Base-by-base conservation (phyloP, 2,329 filamentous ascomycete species). In the Fusarium aywerte region DNA sequence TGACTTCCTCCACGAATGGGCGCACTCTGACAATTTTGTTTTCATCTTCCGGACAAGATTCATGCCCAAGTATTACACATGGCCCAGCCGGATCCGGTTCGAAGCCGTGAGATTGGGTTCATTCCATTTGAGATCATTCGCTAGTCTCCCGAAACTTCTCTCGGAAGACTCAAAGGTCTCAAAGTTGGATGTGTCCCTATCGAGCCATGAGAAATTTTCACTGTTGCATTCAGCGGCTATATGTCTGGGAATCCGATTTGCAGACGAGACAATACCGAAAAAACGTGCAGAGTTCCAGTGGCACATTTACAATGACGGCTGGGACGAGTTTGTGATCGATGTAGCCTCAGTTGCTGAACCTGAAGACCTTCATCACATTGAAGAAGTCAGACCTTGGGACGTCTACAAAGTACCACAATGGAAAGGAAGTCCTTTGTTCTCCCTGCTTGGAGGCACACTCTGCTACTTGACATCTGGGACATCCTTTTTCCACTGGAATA, bases 191-290 rank as follows among this genome's bases (percentile, higher is more conserved):
- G 65, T 75, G 1, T 9, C 11, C 0, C 21, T 53, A 0, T 76
- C 74, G 7, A 75, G 20, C 0, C 29, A 25, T 1, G 58, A 68
- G 2, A 50, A 57, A 0, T 0, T 74, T 2, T 76, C 74, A 0
- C 49, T 76, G 0, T 11, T 76, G 3, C 74, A 76, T 15, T 75
- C 74, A 0, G 50, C 21, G 1, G 74, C 72, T 1, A 12, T 76
- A 12, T 61, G 60, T 0, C 11, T 75, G 8, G 33, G 72, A 1
- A 69, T 67, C 3, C 60, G 69, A 1, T 69, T 63, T 29, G 58
- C 73, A 0, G 66, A 75, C 8, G 55, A 67, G 1, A 10, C 58
- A 1, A 3, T 72, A 2, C 57, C 56, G 2, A 36, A 5, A 20
- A 42, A 9, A 54, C 50, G 25, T 40, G 16, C 1, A 25, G 16